Evolutionary conservation across 2,329 filamentous ascomycete genomes (phyloP).

Genomic region (Trichophyton schoenleinii): DNA sequence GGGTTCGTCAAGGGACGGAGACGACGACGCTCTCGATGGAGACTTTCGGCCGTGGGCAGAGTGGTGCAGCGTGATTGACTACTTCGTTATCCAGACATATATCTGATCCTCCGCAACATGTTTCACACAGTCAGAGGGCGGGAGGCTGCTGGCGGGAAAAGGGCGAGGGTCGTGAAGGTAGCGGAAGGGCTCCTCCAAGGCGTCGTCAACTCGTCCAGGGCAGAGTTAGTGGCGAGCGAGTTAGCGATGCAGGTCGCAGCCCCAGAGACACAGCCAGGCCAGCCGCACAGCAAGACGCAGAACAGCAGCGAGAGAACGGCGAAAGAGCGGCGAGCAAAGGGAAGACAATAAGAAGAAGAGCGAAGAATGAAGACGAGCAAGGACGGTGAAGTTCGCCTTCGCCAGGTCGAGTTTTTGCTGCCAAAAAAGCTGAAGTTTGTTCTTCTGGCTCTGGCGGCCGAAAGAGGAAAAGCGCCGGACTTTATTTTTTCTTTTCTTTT

Average conservation of each 20-base stretch:
- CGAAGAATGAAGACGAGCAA: background rate
- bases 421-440: too few relatives aligned
- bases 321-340: too few relatives aligned
- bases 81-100: background rate
- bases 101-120: constrained; percentile 1
- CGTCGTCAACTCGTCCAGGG: too few relatives aligned
- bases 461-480: background rate
- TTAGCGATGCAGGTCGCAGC: too few relatives aligned
- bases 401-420: background rate
- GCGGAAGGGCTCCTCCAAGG: too few relatives aligned
- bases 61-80: background rate
- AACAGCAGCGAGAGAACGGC: too few relatives aligned
- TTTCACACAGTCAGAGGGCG: background rate
- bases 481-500: background rate
- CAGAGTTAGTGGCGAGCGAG: too few relatives aligned
- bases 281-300: background rate
- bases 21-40: background rate
- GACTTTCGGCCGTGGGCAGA: background rate
- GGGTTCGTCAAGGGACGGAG: background rate
- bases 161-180: too few relatives aligned
- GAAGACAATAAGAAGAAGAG: background rate
- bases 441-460: background rate
- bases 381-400: background rate
- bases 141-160: too few relatives aligned
- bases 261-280: background rate